Percentiles rank a stretch among this genome's conserved stretches.
phyloP scores from a whole-genome alignment of 2,329 filamentous ascomycete species.

The Penicillium hesseltinei region DNA sequence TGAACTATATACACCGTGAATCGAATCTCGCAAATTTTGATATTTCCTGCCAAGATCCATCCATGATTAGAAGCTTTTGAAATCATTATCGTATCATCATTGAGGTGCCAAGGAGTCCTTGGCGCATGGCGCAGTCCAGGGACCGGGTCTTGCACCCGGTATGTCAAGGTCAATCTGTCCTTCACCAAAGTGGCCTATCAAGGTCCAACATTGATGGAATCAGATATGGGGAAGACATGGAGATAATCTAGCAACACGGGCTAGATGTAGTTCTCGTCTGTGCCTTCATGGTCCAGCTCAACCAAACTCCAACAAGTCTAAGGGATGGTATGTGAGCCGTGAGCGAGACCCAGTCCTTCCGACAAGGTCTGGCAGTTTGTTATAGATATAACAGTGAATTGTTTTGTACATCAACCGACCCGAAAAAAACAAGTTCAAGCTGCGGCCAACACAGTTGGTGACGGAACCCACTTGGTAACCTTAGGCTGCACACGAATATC shows the following conservation, averaged over 20 bases:
- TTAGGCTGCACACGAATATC: constrained; percentile 32
- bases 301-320: background rate
- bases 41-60: background rate
- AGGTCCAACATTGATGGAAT: background rate
- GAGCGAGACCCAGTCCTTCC: background rate
- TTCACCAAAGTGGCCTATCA: background rate
- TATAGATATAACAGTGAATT: background rate
- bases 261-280: background rate
- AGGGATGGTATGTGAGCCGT: background rate
- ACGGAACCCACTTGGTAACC: constrained; percentile 41
- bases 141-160: background rate
- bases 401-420: background rate
- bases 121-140: background rate
- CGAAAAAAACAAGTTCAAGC: constrained; percentile 21
- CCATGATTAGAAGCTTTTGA: background rate
- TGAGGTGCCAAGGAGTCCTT: background rate
- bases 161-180: background rate
- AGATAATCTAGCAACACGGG: background rate
- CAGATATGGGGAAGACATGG: background rate
- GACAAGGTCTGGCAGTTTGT: background rate
- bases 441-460: constrained; percentile 31
- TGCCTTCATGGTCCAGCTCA: background rate
- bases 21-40: background rate
- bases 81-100: background rate
- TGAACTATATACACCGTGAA: background rate